Evolutionary conservation across 768 basidiomycete genomes (phyloP).

Genomic region (Gymnopilus dilepis): DNA sequence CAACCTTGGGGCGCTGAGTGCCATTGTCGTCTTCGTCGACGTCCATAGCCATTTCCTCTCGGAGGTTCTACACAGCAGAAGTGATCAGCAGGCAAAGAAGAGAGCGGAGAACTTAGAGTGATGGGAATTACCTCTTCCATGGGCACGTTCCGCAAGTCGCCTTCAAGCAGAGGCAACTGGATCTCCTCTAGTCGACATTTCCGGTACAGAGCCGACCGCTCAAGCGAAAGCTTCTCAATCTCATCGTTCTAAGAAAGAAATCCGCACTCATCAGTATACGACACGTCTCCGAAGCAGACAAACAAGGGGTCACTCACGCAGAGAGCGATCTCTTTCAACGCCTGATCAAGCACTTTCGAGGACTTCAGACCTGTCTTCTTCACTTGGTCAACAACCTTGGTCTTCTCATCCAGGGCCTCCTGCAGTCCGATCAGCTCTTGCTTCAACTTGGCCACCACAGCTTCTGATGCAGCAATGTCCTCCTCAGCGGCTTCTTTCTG

Average conservation of each 20-base stretch:
- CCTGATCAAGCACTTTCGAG: conserved; percentile 80
- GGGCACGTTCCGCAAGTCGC: conserved; percentile 84
- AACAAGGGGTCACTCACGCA: conserved; percentile 52
- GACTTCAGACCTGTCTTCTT: conserved; percentile 75
- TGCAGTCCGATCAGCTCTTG: conserved; percentile 66
- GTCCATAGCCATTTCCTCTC: conserved; percentile 90
- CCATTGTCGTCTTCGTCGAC: conserved; percentile 88
- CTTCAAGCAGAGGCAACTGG: conserved; percentile 74
- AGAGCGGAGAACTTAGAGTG: neutral
- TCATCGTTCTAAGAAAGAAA: conserved; percentile 59
- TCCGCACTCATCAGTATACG: neutral
- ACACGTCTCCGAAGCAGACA: neutral
- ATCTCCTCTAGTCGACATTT: conserved; percentile 95
- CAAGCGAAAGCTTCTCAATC: conserved; percentile 86
- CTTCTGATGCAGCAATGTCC: conserved; percentile 65
- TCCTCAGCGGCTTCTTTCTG: conserved; percentile 58
- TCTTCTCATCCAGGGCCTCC: conserved; percentile 73
- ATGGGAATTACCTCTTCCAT: conserved; percentile 82
- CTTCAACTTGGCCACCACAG: conserved; percentile 58
- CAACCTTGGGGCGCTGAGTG: conserved; percentile 71
- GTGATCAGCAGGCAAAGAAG: neutral
- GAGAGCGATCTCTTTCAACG: conserved; percentile 86
- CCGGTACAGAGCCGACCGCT: conserved; percentile 86
- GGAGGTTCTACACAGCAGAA: conserved; percentile 59
- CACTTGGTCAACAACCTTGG: conserved; percentile 73